Evolutionary conservation across 495 filamentous ascomycete genomes (phyloP), one percentile per base, ranked within the genome.

Genomic region (Coniosporium apollinis): DNA sequence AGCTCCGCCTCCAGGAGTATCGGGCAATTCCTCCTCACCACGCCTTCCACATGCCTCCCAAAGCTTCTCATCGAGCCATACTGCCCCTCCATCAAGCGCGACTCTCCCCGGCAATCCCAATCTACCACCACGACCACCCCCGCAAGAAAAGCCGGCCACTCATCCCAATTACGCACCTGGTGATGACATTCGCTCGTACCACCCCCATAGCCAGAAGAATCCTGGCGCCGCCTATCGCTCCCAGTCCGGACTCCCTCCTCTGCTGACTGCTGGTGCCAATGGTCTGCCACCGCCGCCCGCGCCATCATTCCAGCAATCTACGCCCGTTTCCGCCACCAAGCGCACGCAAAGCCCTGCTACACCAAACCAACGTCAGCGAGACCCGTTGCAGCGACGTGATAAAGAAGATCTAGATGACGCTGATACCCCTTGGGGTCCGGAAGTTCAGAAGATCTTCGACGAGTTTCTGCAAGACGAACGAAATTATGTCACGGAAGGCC

Each of bases 401-500:
- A 42, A 20, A 33, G 28, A 35, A 39, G 45, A 38, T n/a, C 41
- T 41, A 19, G 64, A 34, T 33, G 47, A 51, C 28, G 56, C 51
- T 29, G 55, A 60, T 18, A 43, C 54, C 9, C 64, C 62, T 6
- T 76, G 67, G 67, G 62, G 62, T 28, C 66, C 67, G 17, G 70
- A 78, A 11, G 61, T 72, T 14, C 71, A 87, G 47, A 75, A 75
- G 50, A 67, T 65, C 30, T 96, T 83, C 55, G 82, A 93, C 33
- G 67, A 74, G 22, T 97, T 94, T 51, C 59, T 89, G 8, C 67
- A 70, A 30, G 69, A 83, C 41, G 84, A 92, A 55, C 65, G 80
- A 38, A 61, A 66, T 21, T 85, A 86, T 51, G 81, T 92, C 20
- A 73, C 69, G 6, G 85, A 94, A 45, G 89, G 84, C 34, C 74